phyloP scores from a whole-genome alignment of 2,329 filamentous ascomycete species.

The Trichoderma sp. region DNA sequence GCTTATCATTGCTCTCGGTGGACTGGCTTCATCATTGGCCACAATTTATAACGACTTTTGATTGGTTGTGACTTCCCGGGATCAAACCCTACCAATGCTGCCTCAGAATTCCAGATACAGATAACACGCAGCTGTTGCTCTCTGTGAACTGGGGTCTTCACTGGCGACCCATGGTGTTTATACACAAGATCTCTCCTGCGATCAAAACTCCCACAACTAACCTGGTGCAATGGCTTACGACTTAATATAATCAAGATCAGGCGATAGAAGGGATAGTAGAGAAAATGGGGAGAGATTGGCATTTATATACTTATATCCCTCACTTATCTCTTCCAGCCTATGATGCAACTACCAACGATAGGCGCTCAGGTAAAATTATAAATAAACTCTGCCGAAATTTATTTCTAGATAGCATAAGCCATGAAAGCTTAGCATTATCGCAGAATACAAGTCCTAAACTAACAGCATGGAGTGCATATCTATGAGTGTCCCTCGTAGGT shows the following conservation, averaged over 20 bases:
- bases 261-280: not conserved
- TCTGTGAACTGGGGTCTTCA: not conserved
- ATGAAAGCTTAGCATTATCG: not conserved
- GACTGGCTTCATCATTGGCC: not conserved
- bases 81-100: not conserved
- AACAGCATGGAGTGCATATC: too few species aligned
- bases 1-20: not conserved
- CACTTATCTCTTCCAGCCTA: not conserved
- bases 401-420: not conserved
- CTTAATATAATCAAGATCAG: not conserved
- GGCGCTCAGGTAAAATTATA: not conserved
- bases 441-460: not conserved
- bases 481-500: constrained; percentile 15
- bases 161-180: not conserved
- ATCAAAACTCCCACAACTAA: not conserved
- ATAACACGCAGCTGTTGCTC: not conserved
- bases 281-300: not conserved
- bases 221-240: not conserved
- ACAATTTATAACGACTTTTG: not conserved
- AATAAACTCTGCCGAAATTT: not conserved
- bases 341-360: not conserved
- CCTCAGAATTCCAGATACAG: not conserved
- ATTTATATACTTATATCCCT: not conserved
- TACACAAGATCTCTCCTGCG: not conserved
- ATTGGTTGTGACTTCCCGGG: not conserved